Conservation (phyloP, 1,139 yeast genomes). For the Debaryomycetaceae sp. region DNA sequence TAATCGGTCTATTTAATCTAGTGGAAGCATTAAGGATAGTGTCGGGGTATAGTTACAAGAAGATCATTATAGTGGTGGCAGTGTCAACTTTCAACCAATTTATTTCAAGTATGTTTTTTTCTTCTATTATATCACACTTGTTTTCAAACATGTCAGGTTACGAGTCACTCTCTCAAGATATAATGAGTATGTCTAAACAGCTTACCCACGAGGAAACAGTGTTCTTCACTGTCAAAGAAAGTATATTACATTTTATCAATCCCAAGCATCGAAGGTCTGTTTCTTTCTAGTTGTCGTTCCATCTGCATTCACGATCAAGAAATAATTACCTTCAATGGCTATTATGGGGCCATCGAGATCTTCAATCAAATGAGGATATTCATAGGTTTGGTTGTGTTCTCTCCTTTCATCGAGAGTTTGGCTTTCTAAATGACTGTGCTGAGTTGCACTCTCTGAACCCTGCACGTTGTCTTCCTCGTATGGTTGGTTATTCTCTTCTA, state of each 20-base stretch:
- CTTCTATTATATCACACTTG: background rate
- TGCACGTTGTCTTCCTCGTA: slow-evolving; percentile 17
- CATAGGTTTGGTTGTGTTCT: slow-evolving; percentile 65
- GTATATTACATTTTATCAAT: slow-evolving; percentile 2
- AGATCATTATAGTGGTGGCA: slow-evolving; percentile 3
- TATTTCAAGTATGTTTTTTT: background rate
- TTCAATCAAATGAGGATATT: slow-evolving; percentile 68
- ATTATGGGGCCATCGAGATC: slow-evolving; percentile 82
- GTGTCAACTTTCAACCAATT: slow-evolving; percentile 2
- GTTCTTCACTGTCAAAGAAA: background rate
- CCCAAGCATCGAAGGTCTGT: slow-evolving; percentile 12
- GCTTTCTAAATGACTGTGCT: slow-evolving; percentile 3
- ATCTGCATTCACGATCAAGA: slow-evolving; percentile 56
- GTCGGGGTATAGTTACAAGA: slow-evolving; percentile 38
- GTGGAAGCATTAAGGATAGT: slow-evolving; percentile 64
- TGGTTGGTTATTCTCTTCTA: slow-evolving; percentile 18
- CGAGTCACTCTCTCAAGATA: background rate
- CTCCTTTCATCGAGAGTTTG: slow-evolving; percentile 64
- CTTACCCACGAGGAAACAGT: background rate
- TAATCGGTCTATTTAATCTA: slow-evolving; percentile 59
- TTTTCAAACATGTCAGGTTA: background rate
- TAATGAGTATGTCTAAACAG: background rate
- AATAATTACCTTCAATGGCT: slow-evolving; percentile 61
- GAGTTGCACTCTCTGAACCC: slow-evolving; percentile 8
- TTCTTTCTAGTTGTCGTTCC: slow-evolving; percentile 35